Evolutionary conservation across 2,329 filamentous ascomycete genomes (phyloP).

Genomic region (Colletotrichum scovillei): DNA sequence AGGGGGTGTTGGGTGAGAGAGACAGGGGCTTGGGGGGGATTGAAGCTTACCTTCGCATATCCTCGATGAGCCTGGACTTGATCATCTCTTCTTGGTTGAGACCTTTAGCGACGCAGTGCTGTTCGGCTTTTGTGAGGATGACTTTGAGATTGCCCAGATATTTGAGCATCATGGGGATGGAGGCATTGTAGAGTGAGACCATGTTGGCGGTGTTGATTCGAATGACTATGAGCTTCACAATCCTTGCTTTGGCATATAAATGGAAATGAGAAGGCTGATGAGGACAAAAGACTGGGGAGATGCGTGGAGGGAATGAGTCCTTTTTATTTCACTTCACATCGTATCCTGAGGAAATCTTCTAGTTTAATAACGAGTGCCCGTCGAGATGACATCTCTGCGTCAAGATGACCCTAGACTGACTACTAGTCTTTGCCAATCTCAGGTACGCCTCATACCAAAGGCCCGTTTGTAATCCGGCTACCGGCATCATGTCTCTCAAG

Average conservation of each 20-base stretch:
- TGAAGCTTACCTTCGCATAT: slow-evolving; percentile 37
- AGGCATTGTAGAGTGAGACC: slow-evolving; percentile 29
- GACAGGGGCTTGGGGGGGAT: too few relatives aligned
- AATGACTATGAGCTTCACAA: not conserved
- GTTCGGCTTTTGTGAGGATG: slow-evolving; percentile 37
- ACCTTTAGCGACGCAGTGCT: slow-evolving; percentile 17
- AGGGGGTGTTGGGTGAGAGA: too few relatives aligned
- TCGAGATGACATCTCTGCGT: not conserved
- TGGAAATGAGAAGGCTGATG: not conserved
- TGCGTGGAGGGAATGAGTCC: too few relatives aligned
- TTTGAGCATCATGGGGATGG: slow-evolving; percentile 43
- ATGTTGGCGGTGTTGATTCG: not conserved
- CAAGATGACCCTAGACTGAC: not conserved
- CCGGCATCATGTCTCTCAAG: not conserved
- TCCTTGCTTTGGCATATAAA: not conserved
- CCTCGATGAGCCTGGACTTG: slow-evolving; percentile 35
- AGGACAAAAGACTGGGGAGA: not conserved
- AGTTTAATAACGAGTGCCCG: too few relatives aligned
- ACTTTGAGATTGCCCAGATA: slow-evolving; percentile 41
- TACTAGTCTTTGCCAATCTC: not conserved
- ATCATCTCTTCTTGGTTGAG: slow-evolving; percentile 37
- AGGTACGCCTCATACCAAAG: not conserved
- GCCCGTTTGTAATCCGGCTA: not conserved
- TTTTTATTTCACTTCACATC: not conserved
- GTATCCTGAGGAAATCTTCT: not conserved